Conservation (phyloP, 306 rosid genomes). For the Elaeagnus macrophylla region DNA sequence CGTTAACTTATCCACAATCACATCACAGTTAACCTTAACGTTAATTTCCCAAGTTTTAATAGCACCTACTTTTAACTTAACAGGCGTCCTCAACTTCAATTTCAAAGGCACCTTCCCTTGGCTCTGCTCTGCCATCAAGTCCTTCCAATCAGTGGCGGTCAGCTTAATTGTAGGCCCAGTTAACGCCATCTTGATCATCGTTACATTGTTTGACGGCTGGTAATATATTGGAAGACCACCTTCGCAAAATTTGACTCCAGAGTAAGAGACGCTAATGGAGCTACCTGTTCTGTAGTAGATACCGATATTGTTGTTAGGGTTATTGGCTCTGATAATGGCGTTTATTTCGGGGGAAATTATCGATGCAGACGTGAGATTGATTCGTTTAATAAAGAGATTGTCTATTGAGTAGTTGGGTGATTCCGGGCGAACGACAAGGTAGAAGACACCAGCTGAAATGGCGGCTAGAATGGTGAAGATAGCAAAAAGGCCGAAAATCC, state of each 20-base stretch:
- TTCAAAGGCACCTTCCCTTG: slow-evolving; percentile 39
- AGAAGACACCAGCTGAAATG: slow-evolving; percentile 38
- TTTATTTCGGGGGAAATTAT: slow-evolving; percentile 44
- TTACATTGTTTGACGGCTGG: slow-evolving; percentile 58
- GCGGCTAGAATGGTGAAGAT: slow-evolving; percentile 29
- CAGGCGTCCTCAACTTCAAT: slow-evolving; percentile 40
- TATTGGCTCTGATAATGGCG: slow-evolving; percentile 36
- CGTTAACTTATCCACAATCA: slow-evolving; percentile 46
- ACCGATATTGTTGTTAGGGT: slow-evolving; percentile 61
- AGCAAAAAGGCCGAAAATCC: slow-evolving; percentile 25
- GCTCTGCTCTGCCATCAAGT: slow-evolving; percentile 23
- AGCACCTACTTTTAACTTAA: slow-evolving; percentile 45
- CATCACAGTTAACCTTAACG: slow-evolving; percentile 41
- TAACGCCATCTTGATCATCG: slow-evolving; percentile 38
- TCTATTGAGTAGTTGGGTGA: slow-evolving; percentile 46
- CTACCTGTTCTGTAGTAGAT: slow-evolving; percentile 47
- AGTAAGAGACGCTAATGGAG: slow-evolving; percentile 32
- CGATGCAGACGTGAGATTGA: slow-evolving; percentile 29
- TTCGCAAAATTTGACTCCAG: slow-evolving; percentile 30
- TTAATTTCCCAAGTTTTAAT: slow-evolving; percentile 55
- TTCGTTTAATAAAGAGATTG: slow-evolving; percentile 27
- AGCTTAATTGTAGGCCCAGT: slow-evolving; percentile 34
- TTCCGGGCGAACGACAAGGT: slow-evolving; percentile 49
- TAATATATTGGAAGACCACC: slow-evolving; percentile 54
- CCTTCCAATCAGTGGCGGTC: slow-evolving; percentile 13